Evolutionary conservation across 257 asterid genomes (phyloP).

Genomic region (Cinchona pubescens): DNA sequence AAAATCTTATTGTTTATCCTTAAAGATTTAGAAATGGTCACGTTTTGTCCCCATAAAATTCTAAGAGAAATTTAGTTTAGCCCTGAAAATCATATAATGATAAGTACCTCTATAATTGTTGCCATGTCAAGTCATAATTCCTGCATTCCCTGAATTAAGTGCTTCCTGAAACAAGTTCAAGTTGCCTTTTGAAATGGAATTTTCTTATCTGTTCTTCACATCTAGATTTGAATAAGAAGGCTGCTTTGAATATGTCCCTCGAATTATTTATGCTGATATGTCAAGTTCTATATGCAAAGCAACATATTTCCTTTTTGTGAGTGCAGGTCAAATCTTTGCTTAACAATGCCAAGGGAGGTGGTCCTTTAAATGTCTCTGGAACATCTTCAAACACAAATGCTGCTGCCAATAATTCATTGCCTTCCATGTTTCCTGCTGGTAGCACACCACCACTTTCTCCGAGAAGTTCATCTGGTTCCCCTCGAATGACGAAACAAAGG

Average conservation of each 20-base stretch:
- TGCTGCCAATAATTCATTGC: slow-evolving; percentile 66
- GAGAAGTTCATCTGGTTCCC: slow-evolving; percentile 94
- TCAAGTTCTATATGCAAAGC: neutral
- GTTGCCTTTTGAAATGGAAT: neutral
- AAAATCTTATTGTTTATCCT: too few species aligned
- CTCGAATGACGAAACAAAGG: slow-evolving; percentile 83
- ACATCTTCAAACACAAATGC: slow-evolving; percentile 55
- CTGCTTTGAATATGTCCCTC: neutral
- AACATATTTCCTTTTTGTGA: neutral
- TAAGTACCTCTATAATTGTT: too few species aligned
- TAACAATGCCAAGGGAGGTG: slow-evolving; percentile 76
- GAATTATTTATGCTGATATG: neutral
- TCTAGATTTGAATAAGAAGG: neutral
- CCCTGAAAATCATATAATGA: too few species aligned
- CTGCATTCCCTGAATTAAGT: too few species aligned
- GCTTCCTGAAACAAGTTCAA: neutral
- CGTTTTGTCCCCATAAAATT: too few species aligned
- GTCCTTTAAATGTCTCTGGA: slow-evolving; percentile 66
- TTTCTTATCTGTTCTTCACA: neutral
- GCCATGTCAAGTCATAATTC: too few species aligned
- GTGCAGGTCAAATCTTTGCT: slow-evolving; percentile 84
- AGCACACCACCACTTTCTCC: slow-evolving; percentile 99
- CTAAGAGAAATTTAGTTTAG: too few species aligned
- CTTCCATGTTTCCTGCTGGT: slow-evolving; percentile 98
- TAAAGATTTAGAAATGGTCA: too few species aligned